Conservation (phyloP, 352 stramenopile genomes). For the Thalassiosira delicatula region DNA sequence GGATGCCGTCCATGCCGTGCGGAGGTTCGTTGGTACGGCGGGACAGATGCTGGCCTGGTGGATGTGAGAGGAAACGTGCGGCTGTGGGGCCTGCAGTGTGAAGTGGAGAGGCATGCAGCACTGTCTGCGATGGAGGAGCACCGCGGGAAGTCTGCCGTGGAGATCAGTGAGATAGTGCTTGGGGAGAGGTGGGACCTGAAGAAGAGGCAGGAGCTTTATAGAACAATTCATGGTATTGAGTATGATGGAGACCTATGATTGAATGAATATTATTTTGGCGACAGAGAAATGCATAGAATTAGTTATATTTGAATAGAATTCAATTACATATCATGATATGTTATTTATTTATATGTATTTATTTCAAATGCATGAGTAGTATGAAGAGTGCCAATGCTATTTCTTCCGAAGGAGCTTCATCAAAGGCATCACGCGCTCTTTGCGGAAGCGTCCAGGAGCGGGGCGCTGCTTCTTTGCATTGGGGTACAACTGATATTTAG, state of each 20-base stretch:
- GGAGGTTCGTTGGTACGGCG: not conserved
- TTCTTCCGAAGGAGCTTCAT: no score
- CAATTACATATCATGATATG: no score
- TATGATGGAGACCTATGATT: not conserved
- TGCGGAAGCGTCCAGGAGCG: no score
- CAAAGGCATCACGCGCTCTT: no score
- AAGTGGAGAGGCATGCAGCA: not conserved
- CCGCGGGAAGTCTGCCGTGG: not conserved
- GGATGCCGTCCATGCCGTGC: not conserved
- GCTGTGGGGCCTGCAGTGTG: not conserved
- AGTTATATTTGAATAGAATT: no score
- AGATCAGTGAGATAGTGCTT: not conserved
- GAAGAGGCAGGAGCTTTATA: not conserved
- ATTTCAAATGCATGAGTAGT: no score
- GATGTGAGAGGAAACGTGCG: conserved; percentile 7
- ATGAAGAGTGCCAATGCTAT: no score
- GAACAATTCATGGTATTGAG: not conserved
- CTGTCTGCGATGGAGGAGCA: not conserved
- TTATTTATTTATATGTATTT: no score
- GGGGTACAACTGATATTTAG: no score
- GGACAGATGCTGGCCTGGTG: not conserved
- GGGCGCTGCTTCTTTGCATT: no score
- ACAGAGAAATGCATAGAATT: no score
- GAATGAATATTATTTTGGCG: no score
- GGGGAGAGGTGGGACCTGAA: not conserved